Conservation (phyloP, 108 stramenopile species). For the Phaeodactylum tricornutum region DNA sequence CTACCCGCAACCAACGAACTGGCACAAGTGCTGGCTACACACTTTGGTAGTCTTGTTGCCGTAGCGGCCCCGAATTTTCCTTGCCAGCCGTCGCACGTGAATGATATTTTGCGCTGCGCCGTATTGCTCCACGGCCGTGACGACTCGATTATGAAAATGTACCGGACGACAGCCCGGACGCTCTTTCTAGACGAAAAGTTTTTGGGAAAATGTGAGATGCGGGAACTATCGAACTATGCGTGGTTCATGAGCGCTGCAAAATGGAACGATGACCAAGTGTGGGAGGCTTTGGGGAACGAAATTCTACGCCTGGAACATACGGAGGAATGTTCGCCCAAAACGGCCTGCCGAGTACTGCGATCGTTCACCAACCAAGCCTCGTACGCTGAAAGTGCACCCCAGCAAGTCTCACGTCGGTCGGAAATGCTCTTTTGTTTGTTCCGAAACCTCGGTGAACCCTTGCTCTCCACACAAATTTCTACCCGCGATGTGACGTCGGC, state of each 20-base stretch:
- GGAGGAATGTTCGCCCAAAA: slow-evolving; percentile 31
- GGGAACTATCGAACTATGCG: slow-evolving; percentile 37
- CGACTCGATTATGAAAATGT: slow-evolving; percentile 23
- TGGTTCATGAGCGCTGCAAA: slow-evolving; percentile 44
- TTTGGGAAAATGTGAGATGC: slow-evolving; percentile 23
- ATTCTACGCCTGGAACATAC: slow-evolving; percentile 32
- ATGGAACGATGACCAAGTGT: too few species aligned
- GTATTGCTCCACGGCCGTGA: slow-evolving; percentile 26
- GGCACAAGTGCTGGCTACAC: slow-evolving; percentile 18
- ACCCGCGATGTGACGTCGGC: slow-evolving; percentile 43
- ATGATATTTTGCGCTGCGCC: slow-evolving; percentile 31
- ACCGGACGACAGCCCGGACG: slow-evolving; percentile 23
- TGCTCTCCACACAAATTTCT: slow-evolving; percentile 37
- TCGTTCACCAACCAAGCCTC: slow-evolving; percentile 31
- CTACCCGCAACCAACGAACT: slow-evolving; percentile 1
- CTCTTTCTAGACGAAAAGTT: slow-evolving; percentile 35
- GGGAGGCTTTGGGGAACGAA: slow-evolving; percentile 22
- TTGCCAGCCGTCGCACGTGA: slow-evolving; percentile 4
- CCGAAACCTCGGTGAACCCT: slow-evolving; percentile 29
- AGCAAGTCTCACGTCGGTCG: neutral
- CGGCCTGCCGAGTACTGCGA: slow-evolving; percentile 49
- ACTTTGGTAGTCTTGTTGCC: slow-evolving; percentile 8
- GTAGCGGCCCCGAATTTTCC: neutral
- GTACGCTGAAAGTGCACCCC: slow-evolving; percentile 3
- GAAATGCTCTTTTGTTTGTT: slow-evolving; percentile 13